Conservation (phyloP, 2,329 filamentous ascomycete genomes). For the Penicillium aurantiogriseum region DNA sequence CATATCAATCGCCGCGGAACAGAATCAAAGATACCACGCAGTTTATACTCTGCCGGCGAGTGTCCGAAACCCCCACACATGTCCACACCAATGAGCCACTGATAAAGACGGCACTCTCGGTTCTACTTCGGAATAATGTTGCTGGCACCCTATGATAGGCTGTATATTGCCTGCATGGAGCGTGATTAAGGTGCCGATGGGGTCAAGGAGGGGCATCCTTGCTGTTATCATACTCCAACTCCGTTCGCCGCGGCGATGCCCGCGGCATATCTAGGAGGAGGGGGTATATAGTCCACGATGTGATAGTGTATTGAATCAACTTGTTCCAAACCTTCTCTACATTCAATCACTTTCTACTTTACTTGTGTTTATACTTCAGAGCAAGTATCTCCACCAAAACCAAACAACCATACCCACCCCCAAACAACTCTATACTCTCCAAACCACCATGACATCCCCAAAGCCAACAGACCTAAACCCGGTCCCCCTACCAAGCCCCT, state of each 20-base stretch:
- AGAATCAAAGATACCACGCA: background rate
- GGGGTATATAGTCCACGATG: constrained; percentile 1
- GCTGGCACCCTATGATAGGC: background rate
- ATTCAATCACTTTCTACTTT: background rate
- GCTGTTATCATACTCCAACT: background rate
- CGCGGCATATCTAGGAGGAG: background rate
- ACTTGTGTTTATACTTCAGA: background rate
- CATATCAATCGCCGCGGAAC: background rate
- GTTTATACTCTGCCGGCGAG: background rate
- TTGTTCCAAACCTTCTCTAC: background rate
- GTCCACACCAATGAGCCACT: background rate
- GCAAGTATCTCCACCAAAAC: background rate
- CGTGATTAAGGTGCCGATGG: background rate
- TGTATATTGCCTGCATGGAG: too few species aligned
- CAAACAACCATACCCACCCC: background rate
- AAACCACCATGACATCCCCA: background rate
- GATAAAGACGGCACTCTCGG: background rate
- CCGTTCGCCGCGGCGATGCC: constrained; percentile 1
- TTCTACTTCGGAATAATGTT: background rate
- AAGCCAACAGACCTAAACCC: background rate
- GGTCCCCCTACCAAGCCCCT: constrained; percentile 56
- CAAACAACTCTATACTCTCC: background rate
- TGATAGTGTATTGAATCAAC: background rate
- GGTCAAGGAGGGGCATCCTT: background rate
- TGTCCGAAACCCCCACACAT: background rate